phyloP scores from a whole-genome alignment of 768 basidiomycete genomes.

The Rossbeevera mucosa region DNA sequence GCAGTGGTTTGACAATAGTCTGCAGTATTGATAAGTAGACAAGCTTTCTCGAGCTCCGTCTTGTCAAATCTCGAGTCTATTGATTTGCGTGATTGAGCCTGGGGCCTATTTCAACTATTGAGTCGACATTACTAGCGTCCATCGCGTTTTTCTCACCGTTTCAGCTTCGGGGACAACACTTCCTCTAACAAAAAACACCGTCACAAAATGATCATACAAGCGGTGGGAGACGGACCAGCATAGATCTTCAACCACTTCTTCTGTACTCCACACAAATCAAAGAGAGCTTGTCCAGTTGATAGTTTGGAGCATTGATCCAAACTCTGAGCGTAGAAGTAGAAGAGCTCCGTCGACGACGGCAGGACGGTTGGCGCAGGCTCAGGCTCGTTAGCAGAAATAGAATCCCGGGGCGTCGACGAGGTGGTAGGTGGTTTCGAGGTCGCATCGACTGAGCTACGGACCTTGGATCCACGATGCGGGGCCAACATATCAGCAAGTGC shows the following conservation, averaged over 20 bases:
- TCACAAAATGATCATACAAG: background rate
- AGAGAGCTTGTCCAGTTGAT: slow-evolving; percentile 78
- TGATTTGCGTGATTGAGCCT: slow-evolving; percentile 55
- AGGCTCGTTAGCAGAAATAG: slow-evolving; percentile 40
- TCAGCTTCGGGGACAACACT: slow-evolving; percentile 68
- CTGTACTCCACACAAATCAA: slow-evolving; percentile 75
- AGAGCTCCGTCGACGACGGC: slow-evolving; percentile 91
- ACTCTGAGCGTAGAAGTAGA: slow-evolving; percentile 95
- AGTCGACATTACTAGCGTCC: background rate
- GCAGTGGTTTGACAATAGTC: slow-evolving; percentile 96
- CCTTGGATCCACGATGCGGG: slow-evolving; percentile 61
- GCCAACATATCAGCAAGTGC: slow-evolving; percentile 88
- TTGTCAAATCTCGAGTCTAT: slow-evolving; percentile 75
- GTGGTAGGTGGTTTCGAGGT: slow-evolving; percentile 24
- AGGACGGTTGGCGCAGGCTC: slow-evolving; percentile 63
- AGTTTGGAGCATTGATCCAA: slow-evolving; percentile 92
- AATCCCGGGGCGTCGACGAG: slow-evolving; percentile 31
- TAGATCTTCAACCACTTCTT: slow-evolving; percentile 95
- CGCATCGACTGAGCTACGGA: slow-evolving; percentile 66
- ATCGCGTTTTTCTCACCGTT: slow-evolving; percentile 47
- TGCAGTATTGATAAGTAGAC: slow-evolving; percentile 92
- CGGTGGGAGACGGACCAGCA: slow-evolving; percentile 56
- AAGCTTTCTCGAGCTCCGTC: slow-evolving; percentile 73
- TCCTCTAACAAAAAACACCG: slow-evolving; percentile 60
- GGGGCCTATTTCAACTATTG: slow-evolving; percentile 32